These are phyloP conservation scores for Diaporthe eres DNA, from an alignment of 2,329 filamentous ascomycete species.

Conservation along the genomic window DNA sequence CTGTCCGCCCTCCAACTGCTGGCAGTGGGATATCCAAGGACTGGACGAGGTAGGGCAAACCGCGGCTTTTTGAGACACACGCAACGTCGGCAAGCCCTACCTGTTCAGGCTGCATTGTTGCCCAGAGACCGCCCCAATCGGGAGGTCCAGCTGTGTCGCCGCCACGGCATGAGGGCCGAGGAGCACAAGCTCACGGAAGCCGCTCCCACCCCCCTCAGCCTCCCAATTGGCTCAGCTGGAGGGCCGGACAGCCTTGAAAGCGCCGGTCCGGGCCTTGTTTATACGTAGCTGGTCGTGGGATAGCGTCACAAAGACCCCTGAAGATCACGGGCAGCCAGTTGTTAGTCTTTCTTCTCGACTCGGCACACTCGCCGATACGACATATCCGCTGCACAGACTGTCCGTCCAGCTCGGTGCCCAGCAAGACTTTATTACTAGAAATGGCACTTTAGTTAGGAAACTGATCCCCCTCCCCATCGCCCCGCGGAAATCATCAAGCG, in stretches of 20 bases:
- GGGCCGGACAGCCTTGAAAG: conserved; percentile 5
- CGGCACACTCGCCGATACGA: neutral
- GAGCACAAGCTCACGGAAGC: conserved; percentile 29
- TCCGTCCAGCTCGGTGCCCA: neutral
- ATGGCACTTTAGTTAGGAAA: neutral
- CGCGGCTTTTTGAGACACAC: conserved; percentile 31
- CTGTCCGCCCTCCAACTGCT: neutral
- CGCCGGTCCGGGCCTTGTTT: conserved; percentile 33
- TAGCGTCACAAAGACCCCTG: conserved; percentile 33
- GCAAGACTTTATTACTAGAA: neutral
- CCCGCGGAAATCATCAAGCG: conserved; percentile 16
- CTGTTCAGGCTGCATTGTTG: conserved; percentile 28
- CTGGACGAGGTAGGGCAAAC: conserved; percentile 13
- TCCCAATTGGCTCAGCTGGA: conserved; percentile 19
- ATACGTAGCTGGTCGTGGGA: conserved; percentile 17
- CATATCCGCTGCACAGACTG: conserved; percentile 14
- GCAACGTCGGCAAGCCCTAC: conserved; percentile 38
- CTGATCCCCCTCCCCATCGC: neutral
- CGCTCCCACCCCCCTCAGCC: neutral
- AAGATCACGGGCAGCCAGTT: conserved; percentile 19
- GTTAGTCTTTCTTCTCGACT: neutral
- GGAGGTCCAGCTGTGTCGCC: conserved; percentile 30
- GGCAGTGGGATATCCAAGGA: conserved; percentile 10
- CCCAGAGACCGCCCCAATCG: conserved; percentile 13
- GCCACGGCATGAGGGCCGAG: conserved; percentile 23